Evolutionary conservation across 495 filamentous ascomycete species (phyloP).

Genomic region (Neurospora sp.): DNA sequence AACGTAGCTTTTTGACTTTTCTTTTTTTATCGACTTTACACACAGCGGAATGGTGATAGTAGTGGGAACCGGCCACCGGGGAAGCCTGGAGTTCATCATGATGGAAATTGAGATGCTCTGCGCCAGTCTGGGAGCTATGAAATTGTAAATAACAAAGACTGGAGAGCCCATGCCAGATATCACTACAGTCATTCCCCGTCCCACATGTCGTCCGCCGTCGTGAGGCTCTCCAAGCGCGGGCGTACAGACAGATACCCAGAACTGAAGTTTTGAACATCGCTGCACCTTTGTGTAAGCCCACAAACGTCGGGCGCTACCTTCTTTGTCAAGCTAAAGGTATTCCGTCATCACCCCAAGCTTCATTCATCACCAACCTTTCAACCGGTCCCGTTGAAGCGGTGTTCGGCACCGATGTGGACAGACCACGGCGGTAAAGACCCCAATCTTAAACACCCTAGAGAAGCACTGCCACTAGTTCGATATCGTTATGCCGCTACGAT

Average conservation of each 20-base stretch:
- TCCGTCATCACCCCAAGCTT: not conserved
- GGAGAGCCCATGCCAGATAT: not conserved
- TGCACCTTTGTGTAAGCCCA: not conserved
- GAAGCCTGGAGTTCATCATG: not conserved
- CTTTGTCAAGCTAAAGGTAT: not conserved
- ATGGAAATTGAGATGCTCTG: not conserved
- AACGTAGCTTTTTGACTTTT: not conserved
- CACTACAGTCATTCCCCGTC: not conserved
- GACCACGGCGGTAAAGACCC: not conserved
- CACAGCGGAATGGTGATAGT: not conserved
- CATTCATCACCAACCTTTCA: not conserved
- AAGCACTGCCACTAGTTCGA: not conserved
- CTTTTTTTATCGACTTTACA: not conserved
- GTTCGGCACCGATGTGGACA: not conserved
- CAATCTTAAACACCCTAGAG: not conserved
- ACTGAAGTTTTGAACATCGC: not conserved
- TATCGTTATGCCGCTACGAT: not conserved
- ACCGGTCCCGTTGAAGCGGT: not conserved
- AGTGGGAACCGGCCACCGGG: not conserved
- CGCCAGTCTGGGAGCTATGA: not conserved
- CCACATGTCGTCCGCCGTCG: not conserved
- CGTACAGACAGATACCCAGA: not conserved
- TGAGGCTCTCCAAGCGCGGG: not conserved
- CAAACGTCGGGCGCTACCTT: not conserved
- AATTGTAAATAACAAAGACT: not conserved